Evolutionary conservation across 345 rosid genomes (phyloP), one percentile per base, ranked within the genome.

Genomic region (Pistacia atlantica): DNA sequence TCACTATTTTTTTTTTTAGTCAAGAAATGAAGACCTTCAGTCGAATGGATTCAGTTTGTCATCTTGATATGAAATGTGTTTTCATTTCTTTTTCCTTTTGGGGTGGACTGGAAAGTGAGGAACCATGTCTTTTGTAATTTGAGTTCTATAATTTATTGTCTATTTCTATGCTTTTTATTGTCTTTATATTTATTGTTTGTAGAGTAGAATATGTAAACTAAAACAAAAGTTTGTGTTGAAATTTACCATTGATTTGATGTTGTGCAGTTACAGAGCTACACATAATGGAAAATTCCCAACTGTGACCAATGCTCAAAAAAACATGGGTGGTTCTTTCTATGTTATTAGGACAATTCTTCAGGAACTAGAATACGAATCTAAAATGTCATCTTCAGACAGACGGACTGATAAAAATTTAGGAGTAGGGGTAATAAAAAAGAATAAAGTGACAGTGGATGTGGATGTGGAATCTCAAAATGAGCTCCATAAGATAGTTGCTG

Each of bases 251-350:
- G 4, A 11, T 56, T 60, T 22, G 12, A 35, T 67, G 55, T 64
- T 70, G 67, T 71, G 56, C 84, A 88, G 89, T 71, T 88, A 88
- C 74, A 83, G 78, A 75, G 75, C 67, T 35, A 35, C 58, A 17
- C 83, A 88, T 78, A 82, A 71, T 0, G 89, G 91, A 33, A 80
- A 83, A 67, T 88, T 84, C 64, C 91, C 91, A 37, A 33, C 82
- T n/a, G 16, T 28, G 7, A 13, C 60, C 49, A 76, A 45, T 60
- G 74, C 79, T 72, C 4, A 2, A 45, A 81, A 79, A 46, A 76
- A 88, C 60, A 87, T 83, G 35, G 91, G 91, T 78, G 91, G 89
- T 42, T 2, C 60, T 78, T 78, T 65, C 75, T 86, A 88, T 74
- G 51, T 74, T 33, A 48, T 81, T 65, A 80, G 80, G 71, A 48